Base-by-base conservation (phyloP, 345 rosid genomes). In the Syzygium aqueum region DNA sequence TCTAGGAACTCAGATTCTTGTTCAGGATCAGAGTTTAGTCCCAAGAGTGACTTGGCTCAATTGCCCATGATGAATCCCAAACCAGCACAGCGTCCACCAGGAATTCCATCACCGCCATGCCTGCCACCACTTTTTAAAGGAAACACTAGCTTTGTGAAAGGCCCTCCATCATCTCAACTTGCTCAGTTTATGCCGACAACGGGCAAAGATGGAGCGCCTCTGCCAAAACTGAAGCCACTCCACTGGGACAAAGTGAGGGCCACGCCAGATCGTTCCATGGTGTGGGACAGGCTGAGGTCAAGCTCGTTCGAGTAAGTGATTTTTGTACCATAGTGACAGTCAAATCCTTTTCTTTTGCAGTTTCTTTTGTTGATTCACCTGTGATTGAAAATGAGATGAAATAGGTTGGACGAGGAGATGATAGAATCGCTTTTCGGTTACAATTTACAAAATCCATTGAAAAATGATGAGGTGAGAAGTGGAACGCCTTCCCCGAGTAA, bases 231-330 rank as follows among this genome's bases (percentile, higher is more conserved):
- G 89, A 97, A 97, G 93, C 99, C 99, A 9, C 99, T 97, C 86
- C 99, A 97, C 8, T 97, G 99, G 99, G 99, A 97, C 95, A 97
- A 96, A 93, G 99, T 97, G n/a, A 96, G 98, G 90, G 99, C 99
- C 77, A 90, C 95, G 86, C 95, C 98, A 10, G 99, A 97, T 88
- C 92, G 93, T 7, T 90, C 91, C 85, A 97, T 92, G 97, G 99
- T 95, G 51, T 97, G 99, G 99, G 99, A 97, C 90, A 95, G 93
- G 93, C 88, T 97, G 65, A 92, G 95, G 91, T 92, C 98, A 88
- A 97, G 95, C 94, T 96, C 99, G 28, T 96, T 97, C 17, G 99
- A 97, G 99, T 97, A 94, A 93, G 97, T 51, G 23, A 78, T 17
- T 73, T 37, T 5, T 49, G 22, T 73, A 19, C 80, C 0, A 73